Conservation (phyloP, 371 early-diverging fungal species). For the Mucor sp. region DNA sequence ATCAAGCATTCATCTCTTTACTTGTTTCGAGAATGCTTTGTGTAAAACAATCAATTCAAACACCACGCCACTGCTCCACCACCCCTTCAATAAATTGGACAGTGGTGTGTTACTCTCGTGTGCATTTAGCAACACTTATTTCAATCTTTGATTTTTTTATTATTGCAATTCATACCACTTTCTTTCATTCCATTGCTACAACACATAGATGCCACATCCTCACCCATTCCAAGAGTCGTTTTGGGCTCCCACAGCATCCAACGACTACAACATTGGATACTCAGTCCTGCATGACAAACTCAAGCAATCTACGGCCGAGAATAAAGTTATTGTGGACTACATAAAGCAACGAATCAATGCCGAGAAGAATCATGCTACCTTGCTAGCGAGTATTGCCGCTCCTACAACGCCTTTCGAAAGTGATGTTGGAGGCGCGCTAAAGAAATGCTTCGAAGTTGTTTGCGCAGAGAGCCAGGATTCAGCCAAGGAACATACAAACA, state of each 20-base stretch:
- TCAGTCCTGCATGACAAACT: slow-evolving; percentile 68
- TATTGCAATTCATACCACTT: background rate
- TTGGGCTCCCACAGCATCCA: slow-evolving; percentile 41
- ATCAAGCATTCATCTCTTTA: background rate
- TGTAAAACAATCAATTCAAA: background rate
- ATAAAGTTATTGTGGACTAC: slow-evolving; percentile 65
- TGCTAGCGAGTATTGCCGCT: slow-evolving; percentile 44
- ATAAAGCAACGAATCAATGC: slow-evolving; percentile 65
- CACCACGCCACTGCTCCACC: background rate
- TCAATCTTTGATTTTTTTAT: background rate
- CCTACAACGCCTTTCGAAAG: slow-evolving; percentile 44
- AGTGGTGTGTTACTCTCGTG: background rate
- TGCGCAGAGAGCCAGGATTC: slow-evolving; percentile 62
- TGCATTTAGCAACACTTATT: background rate
- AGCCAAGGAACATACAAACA: slow-evolving; percentile 53
- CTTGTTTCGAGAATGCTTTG: background rate
- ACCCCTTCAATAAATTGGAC: background rate
- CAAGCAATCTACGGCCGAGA: slow-evolving; percentile 65
- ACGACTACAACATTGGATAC: slow-evolving; percentile 46
- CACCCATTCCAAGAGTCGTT: slow-evolving; percentile 42
- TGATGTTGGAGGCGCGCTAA: slow-evolving; percentile 70
- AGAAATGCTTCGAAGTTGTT: slow-evolving; percentile 70
- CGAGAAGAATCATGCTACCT: slow-evolving; percentile 58
- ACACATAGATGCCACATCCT: slow-evolving; percentile 13
- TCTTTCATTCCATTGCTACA: background rate